Conservation (phyloP, 140 eudicot genomes). For the Anethum foeniculum region DNA sequence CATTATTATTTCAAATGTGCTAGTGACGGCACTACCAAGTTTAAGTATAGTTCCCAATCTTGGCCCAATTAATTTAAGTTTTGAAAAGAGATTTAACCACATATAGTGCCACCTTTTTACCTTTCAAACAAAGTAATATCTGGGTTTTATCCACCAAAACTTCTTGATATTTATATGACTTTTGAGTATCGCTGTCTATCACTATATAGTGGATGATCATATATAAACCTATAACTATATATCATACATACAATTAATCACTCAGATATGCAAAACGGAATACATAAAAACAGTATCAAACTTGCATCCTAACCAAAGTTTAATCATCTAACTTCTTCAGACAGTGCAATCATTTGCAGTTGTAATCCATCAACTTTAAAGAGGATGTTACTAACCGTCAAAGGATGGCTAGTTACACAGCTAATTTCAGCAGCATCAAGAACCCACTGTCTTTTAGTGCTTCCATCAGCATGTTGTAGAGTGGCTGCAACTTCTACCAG, state of each 20-base stretch:
- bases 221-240: background rate
- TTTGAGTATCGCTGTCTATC: background rate
- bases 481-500: conserved; percentile 59
- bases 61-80: background rate
- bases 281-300: background rate
- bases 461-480: conserved; percentile 61
- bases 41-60: background rate
- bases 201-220: background rate
- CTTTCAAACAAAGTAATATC: background rate
- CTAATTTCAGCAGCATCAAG: conserved; percentile 72
- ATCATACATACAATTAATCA: background rate
- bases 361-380: background rate
- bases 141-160: conserved; percentile 1
- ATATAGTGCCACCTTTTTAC: background rate
- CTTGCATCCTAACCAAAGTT: background rate
- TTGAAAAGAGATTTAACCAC: background rate
- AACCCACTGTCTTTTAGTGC: conserved; percentile 74
- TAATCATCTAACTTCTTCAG: background rate
- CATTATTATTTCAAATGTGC: background rate
- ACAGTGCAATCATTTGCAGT: background rate
- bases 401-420: conserved; percentile 69
- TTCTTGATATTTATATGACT: background rate
- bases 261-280: background rate
- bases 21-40: background rate
- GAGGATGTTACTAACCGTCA: conserved; percentile 43